Evolutionary conservation across 2,329 filamentous ascomycete species (phyloP), one percentile per base, ranked within the genome.

Genomic region (Thermomyces lanuginosus): DNA sequence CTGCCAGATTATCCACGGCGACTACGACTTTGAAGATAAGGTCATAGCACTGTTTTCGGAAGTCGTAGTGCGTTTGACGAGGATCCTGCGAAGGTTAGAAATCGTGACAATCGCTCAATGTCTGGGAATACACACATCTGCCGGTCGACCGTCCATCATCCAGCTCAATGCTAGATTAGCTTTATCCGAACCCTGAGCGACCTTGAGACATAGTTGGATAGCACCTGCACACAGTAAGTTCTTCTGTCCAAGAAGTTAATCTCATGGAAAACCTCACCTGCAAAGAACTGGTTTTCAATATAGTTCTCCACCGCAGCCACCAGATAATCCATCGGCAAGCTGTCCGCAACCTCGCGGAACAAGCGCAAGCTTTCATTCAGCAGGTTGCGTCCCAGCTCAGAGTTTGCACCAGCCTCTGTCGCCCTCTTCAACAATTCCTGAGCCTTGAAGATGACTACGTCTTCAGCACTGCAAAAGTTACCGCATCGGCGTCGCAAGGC

Each of bases 401-500:
- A 72, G 43, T 83, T 81, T 4, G 66, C 60, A 6, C 73, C 71
- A 24, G 79, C 71, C 48, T 93, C 84, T 2, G 75, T 73, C 1
- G 86, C 86, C 39, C 81, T 71, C 61, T 92, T 91, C 28, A 95
- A 61, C 43, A 86, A 79, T 52, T 98, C 89, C 48, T 95, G 86
- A 0, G 89, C 89, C 55, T 92, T 95, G 72, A 98, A 98, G 40
- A 93, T 86, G 37, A 95, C 74, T 2, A 95, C 89, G 56, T 98
- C 89, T 37, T 98, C 86, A 0, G 86, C 75, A 44, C 84, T 93
- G 52, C 89, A 98, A 65, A 98, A 98, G 54, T 79, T 93, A 35
- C 89, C 91, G 41, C 89, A 98, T 41, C 84, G 72, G 41, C 89
- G 69, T 24, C 89, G 71, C 26, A 98, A 60, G n/a, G 84, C 82